phyloP scores from a whole-genome alignment of 2,329 filamentous ascomycete species.

The Fusarium sp. region DNA sequence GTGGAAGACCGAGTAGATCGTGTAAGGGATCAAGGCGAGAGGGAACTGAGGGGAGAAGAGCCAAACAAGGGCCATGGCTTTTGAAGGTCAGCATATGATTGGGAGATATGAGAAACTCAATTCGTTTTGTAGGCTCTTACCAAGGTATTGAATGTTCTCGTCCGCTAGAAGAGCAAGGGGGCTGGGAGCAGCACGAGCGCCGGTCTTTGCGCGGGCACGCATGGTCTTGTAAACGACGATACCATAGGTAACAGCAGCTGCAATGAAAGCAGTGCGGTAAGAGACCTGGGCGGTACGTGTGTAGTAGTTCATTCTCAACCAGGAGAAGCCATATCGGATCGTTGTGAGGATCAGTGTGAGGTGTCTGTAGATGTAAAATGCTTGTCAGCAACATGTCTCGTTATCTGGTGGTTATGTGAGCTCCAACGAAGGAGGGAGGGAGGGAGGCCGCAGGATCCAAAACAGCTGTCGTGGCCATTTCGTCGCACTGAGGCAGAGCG shows the following conservation, averaged over 20 bases:
- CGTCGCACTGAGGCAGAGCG: slow-evolving; percentile 20
- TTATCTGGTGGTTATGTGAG: background rate
- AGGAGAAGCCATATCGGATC: slow-evolving; percentile 85
- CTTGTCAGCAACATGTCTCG: slow-evolving; percentile 32
- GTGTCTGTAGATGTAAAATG: slow-evolving; percentile 69
- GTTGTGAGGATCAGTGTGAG: slow-evolving; percentile 86
- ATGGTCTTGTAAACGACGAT: slow-evolving; percentile 99
- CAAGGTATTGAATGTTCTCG: slow-evolving; percentile 97
- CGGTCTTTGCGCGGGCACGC: slow-evolving; percentile 83
- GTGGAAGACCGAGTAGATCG: slow-evolving; percentile 98
- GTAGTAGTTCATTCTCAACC: slow-evolving; percentile 89
- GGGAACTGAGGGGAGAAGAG: slow-evolving; percentile 91
- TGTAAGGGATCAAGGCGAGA: slow-evolving; percentile 91
- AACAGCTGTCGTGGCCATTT: slow-evolving; percentile 37
- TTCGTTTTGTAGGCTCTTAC: slow-evolving; percentile 66
- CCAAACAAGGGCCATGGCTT: slow-evolving; percentile 95
- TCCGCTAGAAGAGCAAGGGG: slow-evolving; percentile 79
- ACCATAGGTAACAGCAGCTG: slow-evolving; percentile 92
- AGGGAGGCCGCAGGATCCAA: slow-evolving; percentile 5
- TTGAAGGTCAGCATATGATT: slow-evolving; percentile 19
- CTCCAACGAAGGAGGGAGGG: background rate
- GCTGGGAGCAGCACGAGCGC: slow-evolving; percentile 71
- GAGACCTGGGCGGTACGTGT: slow-evolving; percentile 81
- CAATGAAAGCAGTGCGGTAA: slow-evolving; percentile 91
- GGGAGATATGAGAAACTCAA: background rate